These are phyloP conservation scores for Wallacemonas rigidus DNA, from an alignment of 208 protist genomes.

Conservation along the genomic window DNA sequence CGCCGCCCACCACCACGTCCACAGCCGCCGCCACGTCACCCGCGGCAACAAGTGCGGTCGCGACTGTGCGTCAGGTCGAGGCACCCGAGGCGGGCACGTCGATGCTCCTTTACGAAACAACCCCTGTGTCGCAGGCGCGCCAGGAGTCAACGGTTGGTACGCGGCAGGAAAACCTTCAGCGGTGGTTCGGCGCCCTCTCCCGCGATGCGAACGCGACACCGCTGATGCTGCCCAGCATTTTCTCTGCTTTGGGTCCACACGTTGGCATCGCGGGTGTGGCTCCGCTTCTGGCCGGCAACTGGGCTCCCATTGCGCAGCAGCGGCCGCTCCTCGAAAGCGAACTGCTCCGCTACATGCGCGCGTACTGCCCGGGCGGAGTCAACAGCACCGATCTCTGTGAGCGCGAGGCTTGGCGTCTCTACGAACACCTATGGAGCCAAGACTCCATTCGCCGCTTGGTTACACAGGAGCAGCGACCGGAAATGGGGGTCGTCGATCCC, in stretches of 20 bases:
- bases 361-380: not conserved
- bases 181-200: slow-evolving; percentile 7
- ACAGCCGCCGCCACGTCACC: not conserved
- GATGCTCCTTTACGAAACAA: no score
- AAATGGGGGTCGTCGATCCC: not conserved
- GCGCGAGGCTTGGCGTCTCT: slow-evolving; percentile 11
- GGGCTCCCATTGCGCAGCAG: not conserved
- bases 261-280: slow-evolving; percentile 1
- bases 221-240: slow-evolving; percentile 3
- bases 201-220: not conserved
- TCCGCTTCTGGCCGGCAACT: slow-evolving; percentile 1
- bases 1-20: not conserved
- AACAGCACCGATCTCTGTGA: not conserved
- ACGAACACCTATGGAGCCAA: slow-evolving; percentile 6
- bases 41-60: not conserved
- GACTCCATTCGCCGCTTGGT: not conserved
- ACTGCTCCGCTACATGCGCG: not conserved
- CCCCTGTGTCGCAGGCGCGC: not conserved
- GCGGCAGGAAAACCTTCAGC: not conserved
- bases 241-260: not conserved
- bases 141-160: not conserved
- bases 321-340: not conserved
- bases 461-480: not conserved
- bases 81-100: no score
- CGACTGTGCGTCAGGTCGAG: no score